Evolutionary conservation across 2,329 filamentous ascomycete genomes (phyloP).

Genomic region (Pyricularia sp.): DNA sequence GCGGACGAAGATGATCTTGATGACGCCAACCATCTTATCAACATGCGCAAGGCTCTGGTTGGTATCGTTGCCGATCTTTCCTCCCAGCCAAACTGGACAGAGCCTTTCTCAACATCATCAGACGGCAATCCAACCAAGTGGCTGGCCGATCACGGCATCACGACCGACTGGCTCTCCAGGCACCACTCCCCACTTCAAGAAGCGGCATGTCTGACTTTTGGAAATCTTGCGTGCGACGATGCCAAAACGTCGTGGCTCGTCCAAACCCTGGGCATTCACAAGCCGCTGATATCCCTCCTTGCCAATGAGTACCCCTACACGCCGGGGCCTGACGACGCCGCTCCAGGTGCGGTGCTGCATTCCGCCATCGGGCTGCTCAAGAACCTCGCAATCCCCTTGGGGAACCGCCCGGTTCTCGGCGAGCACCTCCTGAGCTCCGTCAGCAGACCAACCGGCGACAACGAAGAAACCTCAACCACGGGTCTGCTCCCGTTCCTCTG

Average conservation of each 20-base stretch:
- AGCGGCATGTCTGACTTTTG: conserved; percentile 46
- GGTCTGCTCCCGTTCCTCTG: conserved; percentile 39
- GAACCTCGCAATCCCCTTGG: conserved; percentile 45
- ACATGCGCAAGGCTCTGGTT: conserved; percentile 36
- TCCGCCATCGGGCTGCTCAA: conserved; percentile 47
- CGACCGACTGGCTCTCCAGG: background rate
- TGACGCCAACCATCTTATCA: conserved; percentile 30
- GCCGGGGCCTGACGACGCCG: conserved; percentile 18
- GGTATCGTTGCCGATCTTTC: conserved; percentile 36
- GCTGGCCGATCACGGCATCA: background rate
- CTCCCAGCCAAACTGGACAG: conserved; percentile 17
- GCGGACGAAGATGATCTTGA: conserved; percentile 28
- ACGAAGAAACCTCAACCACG: background rate
- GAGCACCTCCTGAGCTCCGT: conserved; percentile 24
- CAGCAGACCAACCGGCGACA: conserved; percentile 9
- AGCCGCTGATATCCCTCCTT: conserved; percentile 32
- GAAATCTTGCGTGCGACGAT: conserved; percentile 49
- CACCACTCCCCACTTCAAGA: conserved; percentile 18
- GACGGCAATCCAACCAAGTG: background rate
- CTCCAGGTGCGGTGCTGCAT: conserved; percentile 29
- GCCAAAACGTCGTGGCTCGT: conserved; percentile 38
- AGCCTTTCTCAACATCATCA: conserved; percentile 10
- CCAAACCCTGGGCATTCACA: conserved; percentile 26
- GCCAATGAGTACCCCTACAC: conserved; percentile 17
- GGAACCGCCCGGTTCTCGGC: conserved; percentile 40